Evolutionary conservation across 225 moss, liverwort and hornwort genomes (phyloP).

Genomic region (Antitrichia curtipendula): DNA sequence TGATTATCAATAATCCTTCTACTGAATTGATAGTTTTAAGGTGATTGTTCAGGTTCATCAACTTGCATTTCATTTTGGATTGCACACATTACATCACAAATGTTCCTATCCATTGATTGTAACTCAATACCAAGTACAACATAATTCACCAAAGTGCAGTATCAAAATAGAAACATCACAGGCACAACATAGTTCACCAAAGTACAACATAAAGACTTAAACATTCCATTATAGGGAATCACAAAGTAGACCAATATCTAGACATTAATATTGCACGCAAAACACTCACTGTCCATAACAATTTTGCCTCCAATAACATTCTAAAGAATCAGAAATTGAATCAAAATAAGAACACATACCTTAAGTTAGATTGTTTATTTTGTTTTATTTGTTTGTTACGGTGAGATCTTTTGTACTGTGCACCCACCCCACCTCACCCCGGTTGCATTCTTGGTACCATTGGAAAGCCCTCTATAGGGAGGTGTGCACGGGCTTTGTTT

Average conservation of each 20-base stretch:
- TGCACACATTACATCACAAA: neutral
- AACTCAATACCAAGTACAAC: neutral
- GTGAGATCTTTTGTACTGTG: too few species aligned
- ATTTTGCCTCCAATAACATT: fast-evolving
- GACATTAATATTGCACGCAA: neutral
- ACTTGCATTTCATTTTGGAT: neutral
- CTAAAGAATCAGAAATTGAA: neutral
- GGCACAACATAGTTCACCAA: neutral
- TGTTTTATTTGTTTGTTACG: too few species aligned
- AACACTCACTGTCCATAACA: neutral
- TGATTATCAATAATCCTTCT: too few species aligned
- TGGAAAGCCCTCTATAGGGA: too few species aligned
- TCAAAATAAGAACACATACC: neutral
- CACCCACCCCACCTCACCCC: too few species aligned
- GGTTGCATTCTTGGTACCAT: too few species aligned
- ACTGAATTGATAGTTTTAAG: too few species aligned
- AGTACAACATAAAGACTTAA: neutral
- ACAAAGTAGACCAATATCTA: neutral
- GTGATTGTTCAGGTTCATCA: fast-evolving
- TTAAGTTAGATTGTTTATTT: too few species aligned
- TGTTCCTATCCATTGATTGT: neutral
- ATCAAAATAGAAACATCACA: too few species aligned
- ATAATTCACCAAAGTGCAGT: too few species aligned
- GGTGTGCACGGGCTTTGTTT: too few species aligned
- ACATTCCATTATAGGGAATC: fast-evolving